A percentile compares a stretch with the other conserved stretches of the same genome.
Evolutionary conservation across 2,329 filamentous ascomycete genomes (phyloP).

Genomic region (Aureobasidium sp.): DNA sequence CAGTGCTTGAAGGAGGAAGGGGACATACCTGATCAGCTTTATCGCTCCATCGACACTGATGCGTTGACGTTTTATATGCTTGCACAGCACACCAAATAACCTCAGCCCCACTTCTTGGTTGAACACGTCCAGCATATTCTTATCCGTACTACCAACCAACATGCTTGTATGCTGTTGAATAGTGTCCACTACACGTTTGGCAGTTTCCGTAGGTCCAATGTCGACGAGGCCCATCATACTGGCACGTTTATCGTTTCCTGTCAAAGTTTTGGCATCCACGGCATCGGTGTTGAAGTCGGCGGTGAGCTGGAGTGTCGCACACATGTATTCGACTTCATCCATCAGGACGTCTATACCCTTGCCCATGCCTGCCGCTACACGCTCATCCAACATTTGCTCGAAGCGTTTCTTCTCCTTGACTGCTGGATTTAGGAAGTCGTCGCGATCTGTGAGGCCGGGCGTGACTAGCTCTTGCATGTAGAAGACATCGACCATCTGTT

Average conservation of each 20-base stretch:
- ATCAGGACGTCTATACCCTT: constrained; percentile 98
- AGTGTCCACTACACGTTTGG: constrained; percentile 72
- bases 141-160: constrained; percentile 91
- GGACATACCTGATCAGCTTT: constrained; percentile 64
- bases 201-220: constrained; percentile 71
- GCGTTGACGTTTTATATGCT: constrained; percentile 93
- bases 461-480: constrained; percentile 89
- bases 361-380: constrained; percentile 88
- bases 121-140: constrained; percentile 97
- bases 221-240: constrained; percentile 34
- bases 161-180: constrained; percentile 86
- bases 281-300: constrained; percentile 70
- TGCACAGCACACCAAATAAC: constrained; percentile 86
- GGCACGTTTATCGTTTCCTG: constrained; percentile 24
- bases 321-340: constrained; percentile 95
- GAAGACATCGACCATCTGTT: constrained; percentile 98
- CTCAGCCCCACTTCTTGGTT: constrained; percentile 94
- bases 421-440: constrained; percentile 89
- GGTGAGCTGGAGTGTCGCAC: constrained; percentile 76
- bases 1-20: not conserved
- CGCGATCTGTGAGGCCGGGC: constrained; percentile 76
- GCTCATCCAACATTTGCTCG: constrained; percentile 96
- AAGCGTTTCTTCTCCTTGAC: constrained; percentile 96
- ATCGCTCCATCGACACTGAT: constrained; percentile 84
- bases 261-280: constrained; percentile 24